Conservation (phyloP, 2,329 filamentous ascomycete species). For the Fusarium sp. region DNA sequence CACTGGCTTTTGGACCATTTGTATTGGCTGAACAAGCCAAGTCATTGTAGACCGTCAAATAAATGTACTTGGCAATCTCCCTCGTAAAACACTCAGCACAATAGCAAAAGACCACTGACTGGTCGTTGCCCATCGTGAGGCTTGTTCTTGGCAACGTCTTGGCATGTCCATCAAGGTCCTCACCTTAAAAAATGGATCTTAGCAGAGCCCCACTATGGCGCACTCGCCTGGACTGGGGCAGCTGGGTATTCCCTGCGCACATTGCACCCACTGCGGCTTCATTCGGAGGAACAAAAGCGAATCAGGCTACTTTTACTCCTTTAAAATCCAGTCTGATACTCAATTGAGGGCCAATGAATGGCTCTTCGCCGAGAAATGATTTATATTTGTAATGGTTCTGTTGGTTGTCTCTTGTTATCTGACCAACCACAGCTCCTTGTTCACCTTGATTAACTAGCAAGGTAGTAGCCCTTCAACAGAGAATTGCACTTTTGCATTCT, state of each 20-base stretch:
- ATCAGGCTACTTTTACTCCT: conserved; percentile 16
- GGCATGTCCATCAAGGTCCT: conserved; percentile 49
- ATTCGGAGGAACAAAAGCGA: conserved; percentile 10
- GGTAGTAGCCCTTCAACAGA: neutral
- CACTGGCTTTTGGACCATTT: neutral
- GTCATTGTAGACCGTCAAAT: neutral
- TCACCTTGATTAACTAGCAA: conserved; percentile 16
- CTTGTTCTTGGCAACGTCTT: conserved; percentile 37
- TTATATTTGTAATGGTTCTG: neutral
- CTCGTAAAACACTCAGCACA: neutral
- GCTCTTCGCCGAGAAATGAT: neutral
- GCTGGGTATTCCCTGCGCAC: neutral
- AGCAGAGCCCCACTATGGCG: conserved; percentile 14
- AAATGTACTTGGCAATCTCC: neutral
- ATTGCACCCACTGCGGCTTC: conserved; percentile 7
- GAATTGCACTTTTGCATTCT: neutral
- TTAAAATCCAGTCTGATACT: neutral
- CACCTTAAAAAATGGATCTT: conserved; percentile 40
- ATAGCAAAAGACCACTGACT: neutral
- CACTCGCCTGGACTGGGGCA: neutral
- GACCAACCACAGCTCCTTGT: neutral
- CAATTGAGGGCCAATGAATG: conserved; percentile 1
- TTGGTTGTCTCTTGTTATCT: neutral
- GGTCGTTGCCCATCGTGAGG: conserved; percentile 20
- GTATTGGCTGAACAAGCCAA: neutral